These are phyloP conservation scores for Rhynchosporium secalis DNA, from an alignment of 2,329 filamentous ascomycete species.

Conservation along the genomic window DNA sequence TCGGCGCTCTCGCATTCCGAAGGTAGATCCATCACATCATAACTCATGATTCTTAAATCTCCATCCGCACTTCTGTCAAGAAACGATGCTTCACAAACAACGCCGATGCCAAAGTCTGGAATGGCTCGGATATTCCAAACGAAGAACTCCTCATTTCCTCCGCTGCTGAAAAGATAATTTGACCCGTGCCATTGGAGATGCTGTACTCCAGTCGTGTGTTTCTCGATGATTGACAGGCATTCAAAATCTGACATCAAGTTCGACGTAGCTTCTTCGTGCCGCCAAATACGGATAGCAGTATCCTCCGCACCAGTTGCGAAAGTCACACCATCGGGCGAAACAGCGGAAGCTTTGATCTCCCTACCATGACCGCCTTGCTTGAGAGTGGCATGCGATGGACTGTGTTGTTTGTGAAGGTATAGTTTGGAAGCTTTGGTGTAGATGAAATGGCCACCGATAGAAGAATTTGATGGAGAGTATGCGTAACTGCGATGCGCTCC, in stretches of 20 bases:
- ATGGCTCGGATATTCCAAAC: conserved; percentile 68
- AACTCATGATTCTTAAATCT: conserved; percentile 80
- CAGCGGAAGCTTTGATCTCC: conserved; percentile 70
- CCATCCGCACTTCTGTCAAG: conserved; percentile 50
- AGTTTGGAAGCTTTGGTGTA: conserved; percentile 70
- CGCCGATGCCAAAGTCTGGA: conserved; percentile 52
- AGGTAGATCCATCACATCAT: conserved; percentile 55
- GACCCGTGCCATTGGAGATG: conserved; percentile 62
- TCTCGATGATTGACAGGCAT: conserved; percentile 67
- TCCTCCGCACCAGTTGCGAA: conserved; percentile 72
- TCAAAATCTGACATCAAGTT: conserved; percentile 21
- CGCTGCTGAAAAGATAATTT: conserved; percentile 77
- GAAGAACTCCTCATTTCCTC: conserved; percentile 85
- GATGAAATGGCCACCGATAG: conserved; percentile 56
- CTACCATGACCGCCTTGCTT: conserved; percentile 78
- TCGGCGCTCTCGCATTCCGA: background rate
- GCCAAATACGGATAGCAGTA: conserved; percentile 74
- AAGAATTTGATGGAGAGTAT: conserved; percentile 41
- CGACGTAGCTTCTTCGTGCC: conserved; percentile 39
- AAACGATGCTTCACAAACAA: conserved; percentile 57
- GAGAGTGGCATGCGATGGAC: conserved; percentile 50
- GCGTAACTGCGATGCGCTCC: conserved; percentile 80
- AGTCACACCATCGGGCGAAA: conserved; percentile 45
- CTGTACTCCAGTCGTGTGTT: conserved; percentile 83
- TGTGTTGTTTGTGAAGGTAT: conserved; percentile 45